Evolutionary conservation across 1,139 yeast species (phyloP).

Genomic region (Hansenula lynferdii): DNA sequence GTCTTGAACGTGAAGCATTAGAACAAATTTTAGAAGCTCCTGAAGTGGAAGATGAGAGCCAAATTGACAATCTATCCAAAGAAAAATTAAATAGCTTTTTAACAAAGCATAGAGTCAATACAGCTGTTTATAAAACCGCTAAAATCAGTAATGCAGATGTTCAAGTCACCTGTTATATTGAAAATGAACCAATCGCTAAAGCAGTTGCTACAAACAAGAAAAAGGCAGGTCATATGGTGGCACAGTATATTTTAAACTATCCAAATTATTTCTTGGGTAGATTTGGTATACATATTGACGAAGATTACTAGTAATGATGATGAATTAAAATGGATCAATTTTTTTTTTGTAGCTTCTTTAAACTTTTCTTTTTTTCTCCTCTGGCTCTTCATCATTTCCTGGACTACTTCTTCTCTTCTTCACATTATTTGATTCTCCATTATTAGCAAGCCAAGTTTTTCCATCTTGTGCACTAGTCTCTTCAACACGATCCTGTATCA

Average conservation of each 20-base stretch:
- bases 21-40: neutral
- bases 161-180: constrained; percentile 13
- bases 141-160: constrained; percentile 14
- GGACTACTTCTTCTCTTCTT: neutral
- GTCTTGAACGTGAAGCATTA: neutral
- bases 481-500: neutral
- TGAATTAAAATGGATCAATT: neutral
- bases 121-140: constrained; percentile 16
- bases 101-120: constrained; percentile 4
- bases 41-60: constrained; percentile 3
- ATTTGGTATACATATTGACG: neutral
- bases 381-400: neutral
- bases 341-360: neutral
- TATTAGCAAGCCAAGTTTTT: neutral
- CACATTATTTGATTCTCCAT: neutral
- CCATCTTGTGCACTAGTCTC: neutral
- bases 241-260: constrained; percentile 12
- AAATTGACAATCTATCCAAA: constrained; percentile 12
- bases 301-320: neutral
- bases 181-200: constrained; percentile 9
- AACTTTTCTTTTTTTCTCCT: neutral
- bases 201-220: constrained; percentile 16
- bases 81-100: constrained; percentile 12
- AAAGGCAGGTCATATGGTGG: constrained; percentile 17
- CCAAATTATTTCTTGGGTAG: constrained; percentile 5